Percentiles rank a stretch among this genome's conserved stretches.
These are phyloP conservation scores for Talaromyces trachyspermus DNA, from an alignment of 495 filamentous ascomycete genomes.

Conservation along the genomic window DNA sequence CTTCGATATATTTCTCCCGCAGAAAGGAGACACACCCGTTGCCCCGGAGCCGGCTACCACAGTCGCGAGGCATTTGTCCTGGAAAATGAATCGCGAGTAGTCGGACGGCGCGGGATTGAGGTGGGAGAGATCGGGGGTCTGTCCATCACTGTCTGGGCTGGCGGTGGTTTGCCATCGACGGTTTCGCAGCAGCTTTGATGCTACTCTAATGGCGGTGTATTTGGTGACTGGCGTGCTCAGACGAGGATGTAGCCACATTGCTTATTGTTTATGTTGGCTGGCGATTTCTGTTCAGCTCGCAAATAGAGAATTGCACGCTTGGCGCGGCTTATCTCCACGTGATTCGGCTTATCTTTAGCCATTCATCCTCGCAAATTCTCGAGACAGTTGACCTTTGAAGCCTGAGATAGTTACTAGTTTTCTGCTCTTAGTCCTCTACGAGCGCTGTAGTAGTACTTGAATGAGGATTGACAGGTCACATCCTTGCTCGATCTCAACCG, in stretches of 20 bases:
- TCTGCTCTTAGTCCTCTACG: too few species aligned
- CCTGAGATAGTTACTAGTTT: too few species aligned
- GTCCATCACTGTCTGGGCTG: constrained; percentile 5
- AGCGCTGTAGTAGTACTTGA: too few species aligned
- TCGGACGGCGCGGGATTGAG: constrained; percentile 75
- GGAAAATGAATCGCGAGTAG: constrained; percentile 73
- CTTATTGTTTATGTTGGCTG: too few species aligned
- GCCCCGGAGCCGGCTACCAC: constrained; percentile 74
- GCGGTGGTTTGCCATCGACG: constrained; percentile 30
- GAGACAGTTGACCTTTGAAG: too few species aligned
- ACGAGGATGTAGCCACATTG: too few species aligned
- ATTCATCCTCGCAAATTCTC: too few species aligned
- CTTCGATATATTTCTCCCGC: constrained; percentile 75
- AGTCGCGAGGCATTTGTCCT: constrained; percentile 73
- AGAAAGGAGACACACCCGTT: constrained; percentile 91
- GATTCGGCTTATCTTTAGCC: background rate
- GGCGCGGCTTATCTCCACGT: constrained; percentile 1
- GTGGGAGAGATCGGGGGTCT: constrained; percentile 38
- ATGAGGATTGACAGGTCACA: too few species aligned
- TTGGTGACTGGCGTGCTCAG: constrained; percentile 28
- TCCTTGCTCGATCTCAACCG: too few species aligned
- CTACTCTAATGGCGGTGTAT: constrained; percentile 19
- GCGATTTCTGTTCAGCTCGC: background rate
- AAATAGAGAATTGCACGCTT: background rate
- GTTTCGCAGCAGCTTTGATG: constrained; percentile 11